A percentile compares a stretch with the other conserved stretches of the same genome.
Evolutionary conservation across 208 protist genomes (phyloP).

Genomic region (Jaenimonas drosophilae): DNA sequence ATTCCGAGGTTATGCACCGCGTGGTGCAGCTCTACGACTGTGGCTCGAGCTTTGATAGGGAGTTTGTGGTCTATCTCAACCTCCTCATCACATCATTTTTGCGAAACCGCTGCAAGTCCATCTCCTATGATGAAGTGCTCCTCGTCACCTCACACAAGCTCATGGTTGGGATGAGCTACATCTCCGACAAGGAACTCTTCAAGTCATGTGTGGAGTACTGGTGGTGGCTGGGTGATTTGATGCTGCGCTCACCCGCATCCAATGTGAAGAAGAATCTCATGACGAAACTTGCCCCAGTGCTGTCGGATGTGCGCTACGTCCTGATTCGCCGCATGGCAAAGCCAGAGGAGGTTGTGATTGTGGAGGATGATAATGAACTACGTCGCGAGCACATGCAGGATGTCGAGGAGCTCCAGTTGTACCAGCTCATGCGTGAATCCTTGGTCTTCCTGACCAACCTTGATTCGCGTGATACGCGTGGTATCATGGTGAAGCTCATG

Average conservation of each 20-base stretch:
- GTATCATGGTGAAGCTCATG: conserved; percentile 92
- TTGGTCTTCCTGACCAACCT: conserved; percentile 97
- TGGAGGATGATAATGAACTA: conserved; percentile 98
- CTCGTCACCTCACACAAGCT: conserved; percentile 82
- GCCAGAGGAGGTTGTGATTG: conserved; percentile 98
- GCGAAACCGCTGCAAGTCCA: conserved; percentile 67
- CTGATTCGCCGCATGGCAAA: conserved; percentile 98
- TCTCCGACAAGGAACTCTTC: conserved; percentile 97
- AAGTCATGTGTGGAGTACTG: conserved; percentile 99
- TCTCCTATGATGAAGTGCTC: conserved; percentile 84
- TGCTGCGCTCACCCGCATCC: conserved; percentile 28
- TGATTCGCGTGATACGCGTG: conserved; percentile 91
- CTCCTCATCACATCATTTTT: conserved; percentile 94
- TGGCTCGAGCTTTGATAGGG: conserved; percentile 39
- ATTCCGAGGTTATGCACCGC: conserved; percentile 48
- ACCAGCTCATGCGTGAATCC: conserved; percentile 96
- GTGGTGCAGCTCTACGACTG: conserved; percentile 56
- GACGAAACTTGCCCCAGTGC: conserved; percentile 41
- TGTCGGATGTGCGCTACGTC: conserved; percentile 90
- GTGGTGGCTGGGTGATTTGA: conserved; percentile 81
- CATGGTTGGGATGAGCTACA: conserved; percentile 91
- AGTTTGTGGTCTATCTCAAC: conserved; percentile 87
- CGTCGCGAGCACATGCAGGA: conserved; percentile 95
- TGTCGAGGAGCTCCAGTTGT: conserved; percentile 96
- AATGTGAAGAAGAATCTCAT: conserved; percentile 49